Evolutionary conservation across 2,329 filamentous ascomycete genomes (phyloP).

Genomic region (Colletotrichum siamense): DNA sequence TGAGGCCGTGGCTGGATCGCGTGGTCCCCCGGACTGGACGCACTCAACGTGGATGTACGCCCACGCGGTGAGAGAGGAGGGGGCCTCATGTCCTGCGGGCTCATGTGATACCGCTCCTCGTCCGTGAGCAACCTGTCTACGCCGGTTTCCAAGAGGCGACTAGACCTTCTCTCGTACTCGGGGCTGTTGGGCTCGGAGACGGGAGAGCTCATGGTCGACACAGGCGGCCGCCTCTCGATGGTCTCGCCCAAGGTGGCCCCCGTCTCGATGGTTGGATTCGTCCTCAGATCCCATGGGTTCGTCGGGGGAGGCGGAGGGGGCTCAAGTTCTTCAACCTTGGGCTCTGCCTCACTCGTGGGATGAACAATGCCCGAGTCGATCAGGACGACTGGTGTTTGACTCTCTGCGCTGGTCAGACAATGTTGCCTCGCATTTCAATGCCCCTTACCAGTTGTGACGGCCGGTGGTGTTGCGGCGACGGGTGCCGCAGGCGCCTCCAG

Average conservation of each 20-base stretch:
- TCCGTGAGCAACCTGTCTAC: constrained; percentile 1
- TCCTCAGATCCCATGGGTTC: constrained; percentile 19
- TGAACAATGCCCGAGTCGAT: not conserved
- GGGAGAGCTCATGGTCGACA: constrained; percentile 15
- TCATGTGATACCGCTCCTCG: constrained; percentile 17
- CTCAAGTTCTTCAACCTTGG: constrained; percentile 20
- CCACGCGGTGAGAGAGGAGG: not conserved
- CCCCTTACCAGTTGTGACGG: not conserved
- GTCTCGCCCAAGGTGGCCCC: not conserved
- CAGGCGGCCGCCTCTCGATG: constrained; percentile 8
- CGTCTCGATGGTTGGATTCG: not conserved
- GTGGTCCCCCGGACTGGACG: constrained; percentile 4
- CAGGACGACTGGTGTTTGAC: not conserved
- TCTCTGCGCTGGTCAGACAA: not conserved
- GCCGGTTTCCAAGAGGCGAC: not conserved
- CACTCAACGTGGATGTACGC: not conserved
- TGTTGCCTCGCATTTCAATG: not conserved
- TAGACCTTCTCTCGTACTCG: not conserved
- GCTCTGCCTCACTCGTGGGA: not conserved
- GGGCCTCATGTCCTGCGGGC: not conserved
- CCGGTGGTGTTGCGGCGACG: not conserved
- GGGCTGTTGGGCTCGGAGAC: constrained; percentile 3
- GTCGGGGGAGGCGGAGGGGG: constrained; percentile 6
- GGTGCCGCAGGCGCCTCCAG: constrained; percentile 36
- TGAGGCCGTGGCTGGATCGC: not conserved